Evolutionary conservation across 1,139 yeast genomes (phyloP), one percentile per base, ranked within the genome.

Genomic region (Yamadazyma epiphylla): DNA sequence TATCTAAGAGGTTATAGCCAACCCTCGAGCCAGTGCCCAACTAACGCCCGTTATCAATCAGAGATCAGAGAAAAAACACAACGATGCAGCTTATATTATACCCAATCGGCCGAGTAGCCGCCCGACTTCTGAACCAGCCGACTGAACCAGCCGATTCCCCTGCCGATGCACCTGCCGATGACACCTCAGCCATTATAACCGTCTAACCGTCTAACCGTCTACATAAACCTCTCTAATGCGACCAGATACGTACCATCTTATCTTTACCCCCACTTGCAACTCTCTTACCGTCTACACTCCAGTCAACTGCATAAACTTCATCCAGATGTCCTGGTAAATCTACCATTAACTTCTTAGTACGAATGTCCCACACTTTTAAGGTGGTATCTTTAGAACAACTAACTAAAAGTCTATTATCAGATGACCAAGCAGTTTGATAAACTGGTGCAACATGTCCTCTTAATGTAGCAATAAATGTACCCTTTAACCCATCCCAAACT

Each of bases 371-470:
- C 2, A 91, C 95, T 58, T 91, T 91, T 50, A 94, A 71, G 0
- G 99, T 94, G 2, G 98, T 89, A 55, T 91, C 99, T 55, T 91
- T 91, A 14, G 96, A 88, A 51, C 95, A 85, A 50, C 95, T 83
- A 5, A 89, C 98, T 35, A 91, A 65, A 27, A 91, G 64, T 42
- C 98, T 69, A 54, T 91, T 85, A 53, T 91, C 99, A 2, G 96
- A 82, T 3, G 96, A 87, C 99, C 99, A 91, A 0, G 97, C 88
- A n/a, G 95, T 88, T 60, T 89, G 97, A 54, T 91, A 91, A 0
- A 91, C 98, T 3, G 97, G 88, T 0, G 97, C 96, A 37, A 91
- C 99, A 54, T 91, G 98, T 3, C 98, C 98, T 43, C 98, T 70
- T 48, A 94, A 77, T 0, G 97, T 88, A 5, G 95, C 79, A 25